Evolutionary conservation across 2,329 filamentous ascomycete genomes (phyloP).

Genomic region (Pseudonectria buxi): DNA sequence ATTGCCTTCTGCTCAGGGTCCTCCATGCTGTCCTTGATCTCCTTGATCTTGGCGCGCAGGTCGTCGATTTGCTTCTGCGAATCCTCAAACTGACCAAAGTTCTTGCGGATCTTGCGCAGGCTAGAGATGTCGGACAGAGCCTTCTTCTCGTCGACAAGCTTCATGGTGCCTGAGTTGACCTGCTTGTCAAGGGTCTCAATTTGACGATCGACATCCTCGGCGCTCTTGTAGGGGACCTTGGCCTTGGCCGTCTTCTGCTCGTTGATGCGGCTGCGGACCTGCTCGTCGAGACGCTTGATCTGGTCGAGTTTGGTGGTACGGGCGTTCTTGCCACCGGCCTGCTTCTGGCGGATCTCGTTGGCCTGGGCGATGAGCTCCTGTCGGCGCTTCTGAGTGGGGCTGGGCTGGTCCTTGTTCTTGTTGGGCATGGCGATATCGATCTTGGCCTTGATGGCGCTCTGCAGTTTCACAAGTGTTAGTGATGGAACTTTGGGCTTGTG

Average conservation of each 20-base stretch:
- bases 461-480: conserved; percentile 13
- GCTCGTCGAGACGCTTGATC: conserved; percentile 85
- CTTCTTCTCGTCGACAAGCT: conserved; percentile 96
- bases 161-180: conserved; percentile 86
- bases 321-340: conserved; percentile 78
- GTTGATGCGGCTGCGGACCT: conserved; percentile 73
- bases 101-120: conserved; percentile 85
- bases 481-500: conserved; percentile 4
- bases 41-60: conserved; percentile 78
- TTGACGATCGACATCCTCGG: conserved; percentile 79
- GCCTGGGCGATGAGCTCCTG: conserved; percentile 78
- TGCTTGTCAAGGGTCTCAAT: conserved; percentile 75
- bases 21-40: conserved; percentile 81
- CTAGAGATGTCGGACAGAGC: conserved; percentile 73
- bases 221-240: conserved; percentile 77
- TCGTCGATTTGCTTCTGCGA: conserved; percentile 85
- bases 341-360: conserved; percentile 77
- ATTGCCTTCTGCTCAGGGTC: conserved; percentile 87
- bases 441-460: conserved; percentile 86
- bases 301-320: conserved; percentile 75
- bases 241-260: conserved; percentile 82
- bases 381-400: conserved; percentile 72
- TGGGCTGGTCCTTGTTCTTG: conserved; percentile 71
- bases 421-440: conserved; percentile 73
- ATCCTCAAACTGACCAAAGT: conserved; percentile 77